Evolutionary conservation across 2,329 filamentous ascomycete genomes (phyloP).

Genomic region (Sphaerulina vaccinii): DNA sequence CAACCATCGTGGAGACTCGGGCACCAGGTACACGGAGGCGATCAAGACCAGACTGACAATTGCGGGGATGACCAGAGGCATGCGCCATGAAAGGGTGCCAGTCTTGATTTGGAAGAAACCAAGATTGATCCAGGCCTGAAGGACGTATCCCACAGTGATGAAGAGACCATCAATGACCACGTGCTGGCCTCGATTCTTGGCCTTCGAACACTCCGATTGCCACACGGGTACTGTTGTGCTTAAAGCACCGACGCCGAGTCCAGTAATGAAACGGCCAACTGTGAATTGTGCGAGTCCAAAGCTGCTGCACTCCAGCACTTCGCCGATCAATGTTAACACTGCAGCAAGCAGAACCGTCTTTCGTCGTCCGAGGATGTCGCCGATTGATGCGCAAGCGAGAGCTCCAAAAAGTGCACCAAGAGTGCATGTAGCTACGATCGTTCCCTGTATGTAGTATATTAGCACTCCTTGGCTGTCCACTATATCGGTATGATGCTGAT

Average conservation of each 20-base stretch:
- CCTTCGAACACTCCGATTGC: conserved; percentile 44
- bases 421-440: conserved; percentile 46
- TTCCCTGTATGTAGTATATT: conserved; percentile 30
- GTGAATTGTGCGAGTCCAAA: conserved; percentile 49
- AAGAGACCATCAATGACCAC: conserved; percentile 49
- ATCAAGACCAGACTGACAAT: conserved; percentile 37
- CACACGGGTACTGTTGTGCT: conserved; percentile 49
- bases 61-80: conserved; percentile 52
- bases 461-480: not conserved
- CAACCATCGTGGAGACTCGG: conserved; percentile 43
- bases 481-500: not conserved
- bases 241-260: conserved; percentile 46
- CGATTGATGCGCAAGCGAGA: conserved; percentile 47
- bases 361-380: conserved; percentile 48
- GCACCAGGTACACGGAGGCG: conserved; percentile 36
- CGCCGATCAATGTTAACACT: conserved; percentile 44
- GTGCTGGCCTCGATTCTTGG: conserved; percentile 43
- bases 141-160: conserved; percentile 46
- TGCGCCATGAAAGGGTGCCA: conserved; percentile 45
- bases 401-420: conserved; percentile 50
- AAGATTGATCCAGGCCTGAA: conserved; percentile 52
- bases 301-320: conserved; percentile 46
- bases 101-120: conserved; percentile 43
- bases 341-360: conserved; percentile 46
- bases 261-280: conserved; percentile 47